phyloP scores from a whole-genome alignment of 1,284 basidiomycete species.

The Ustilago tritici region DNA sequence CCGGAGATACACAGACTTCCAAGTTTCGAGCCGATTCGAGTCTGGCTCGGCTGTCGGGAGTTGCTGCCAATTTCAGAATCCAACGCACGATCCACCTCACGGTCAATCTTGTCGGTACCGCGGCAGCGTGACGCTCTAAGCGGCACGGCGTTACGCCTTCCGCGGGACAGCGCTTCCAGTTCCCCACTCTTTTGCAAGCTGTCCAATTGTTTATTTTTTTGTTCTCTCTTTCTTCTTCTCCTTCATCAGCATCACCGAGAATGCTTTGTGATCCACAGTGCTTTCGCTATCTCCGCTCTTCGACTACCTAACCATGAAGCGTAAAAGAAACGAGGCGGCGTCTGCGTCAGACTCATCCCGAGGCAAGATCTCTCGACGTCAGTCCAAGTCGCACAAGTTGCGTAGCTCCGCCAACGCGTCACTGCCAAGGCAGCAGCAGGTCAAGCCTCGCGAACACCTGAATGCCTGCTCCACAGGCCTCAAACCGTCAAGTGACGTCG shows the following conservation, averaged over 20 bases:
- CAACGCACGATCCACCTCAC: not conserved
- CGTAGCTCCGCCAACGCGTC: not conserved
- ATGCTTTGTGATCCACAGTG: not conserved
- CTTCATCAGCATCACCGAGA: not conserved
- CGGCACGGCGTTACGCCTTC: not conserved
- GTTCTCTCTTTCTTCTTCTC: not conserved
- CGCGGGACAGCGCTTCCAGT: not conserved
- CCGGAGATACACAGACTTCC: not conserved
- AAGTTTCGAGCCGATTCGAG: not conserved
- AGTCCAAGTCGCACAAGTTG: not conserved
- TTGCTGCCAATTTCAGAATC: not conserved
- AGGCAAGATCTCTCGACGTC: not conserved
- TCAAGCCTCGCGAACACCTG: not conserved
- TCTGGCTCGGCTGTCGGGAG: not conserved
- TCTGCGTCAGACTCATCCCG: not conserved
- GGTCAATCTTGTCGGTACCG: not conserved
- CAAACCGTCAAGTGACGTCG: not conserved
- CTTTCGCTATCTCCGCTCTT: not conserved
- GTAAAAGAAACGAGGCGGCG: not conserved
- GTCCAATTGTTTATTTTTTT: not conserved
- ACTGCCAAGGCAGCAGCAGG: not conserved
- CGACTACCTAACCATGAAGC: not conserved
- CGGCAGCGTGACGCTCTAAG: not conserved
- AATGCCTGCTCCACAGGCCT: not conserved
- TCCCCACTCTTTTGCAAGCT: constrained; percentile 1